Conservation (phyloP, 163 green algal genomes). For the Scenedesmus sp. region DNA sequence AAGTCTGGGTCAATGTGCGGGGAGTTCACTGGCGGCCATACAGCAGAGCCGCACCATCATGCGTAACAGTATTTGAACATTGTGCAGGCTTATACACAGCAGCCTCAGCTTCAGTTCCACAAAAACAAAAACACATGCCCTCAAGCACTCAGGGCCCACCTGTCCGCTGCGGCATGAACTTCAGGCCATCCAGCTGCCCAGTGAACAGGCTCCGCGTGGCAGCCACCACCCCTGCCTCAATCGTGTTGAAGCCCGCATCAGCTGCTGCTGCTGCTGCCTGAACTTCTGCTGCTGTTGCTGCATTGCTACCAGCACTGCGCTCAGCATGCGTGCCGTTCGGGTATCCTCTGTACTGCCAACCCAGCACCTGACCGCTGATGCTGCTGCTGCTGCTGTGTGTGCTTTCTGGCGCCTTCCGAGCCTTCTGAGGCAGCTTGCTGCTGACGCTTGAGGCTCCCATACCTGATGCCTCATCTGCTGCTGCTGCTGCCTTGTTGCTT, state of each 20-base stretch:
- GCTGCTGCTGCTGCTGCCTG: not conserved
- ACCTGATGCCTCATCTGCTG: not conserved
- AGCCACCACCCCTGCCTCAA: not conserved
- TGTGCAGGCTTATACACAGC: not conserved
- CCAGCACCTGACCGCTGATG: conserved; percentile 9
- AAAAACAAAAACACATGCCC: not conserved
- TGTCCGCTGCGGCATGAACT: conserved; percentile 27
- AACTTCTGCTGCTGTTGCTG: not conserved
- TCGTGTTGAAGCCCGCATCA: conserved; percentile 29
- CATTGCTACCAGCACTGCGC: not conserved
- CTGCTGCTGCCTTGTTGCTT: not conserved
- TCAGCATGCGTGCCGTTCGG: not conserved
- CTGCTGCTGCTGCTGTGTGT: conserved; percentile 1
- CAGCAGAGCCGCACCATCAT: not conserved
- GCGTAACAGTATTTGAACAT: not conserved
- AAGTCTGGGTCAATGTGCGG: not conserved
- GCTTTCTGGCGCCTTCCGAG: not conserved
- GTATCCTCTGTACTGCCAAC: conserved; percentile 37
- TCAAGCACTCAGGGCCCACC: not conserved
- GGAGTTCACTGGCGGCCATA: too few relatives aligned
- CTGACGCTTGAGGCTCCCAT: not conserved
- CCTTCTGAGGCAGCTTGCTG: not conserved
- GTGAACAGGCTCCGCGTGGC: conserved; percentile 33
- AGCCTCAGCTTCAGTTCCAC: not conserved
- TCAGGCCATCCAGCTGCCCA: conserved; percentile 32